Evolutionary conservation across 2,329 filamentous ascomycete species (phyloP).

Genomic region (Xylariaceae sp.): DNA sequence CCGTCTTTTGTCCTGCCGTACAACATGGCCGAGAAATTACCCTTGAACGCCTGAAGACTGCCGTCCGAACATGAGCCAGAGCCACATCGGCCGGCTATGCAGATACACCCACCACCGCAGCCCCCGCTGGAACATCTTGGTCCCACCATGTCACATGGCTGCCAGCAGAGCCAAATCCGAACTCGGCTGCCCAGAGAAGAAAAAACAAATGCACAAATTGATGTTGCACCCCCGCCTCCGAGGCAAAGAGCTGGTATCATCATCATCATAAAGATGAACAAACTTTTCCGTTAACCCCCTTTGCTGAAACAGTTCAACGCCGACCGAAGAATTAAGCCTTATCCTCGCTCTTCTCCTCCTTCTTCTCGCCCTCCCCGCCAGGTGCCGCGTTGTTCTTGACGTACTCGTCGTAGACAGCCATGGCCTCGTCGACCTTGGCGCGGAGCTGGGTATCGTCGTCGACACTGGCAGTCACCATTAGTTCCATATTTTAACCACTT

Average conservation of each 20-base stretch:
- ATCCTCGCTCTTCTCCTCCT: slow-evolving; percentile 42
- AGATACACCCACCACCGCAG: slow-evolving; percentile 20
- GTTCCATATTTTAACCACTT: background rate
- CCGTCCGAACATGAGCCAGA: slow-evolving; percentile 29
- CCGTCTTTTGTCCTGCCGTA: slow-evolving; percentile 31
- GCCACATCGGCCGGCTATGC: too few relatives aligned
- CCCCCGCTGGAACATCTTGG: slow-evolving; percentile 20
- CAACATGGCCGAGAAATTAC: slow-evolving; percentile 29
- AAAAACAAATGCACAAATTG: slow-evolving; percentile 30
- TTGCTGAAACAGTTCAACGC: slow-evolving; percentile 20
- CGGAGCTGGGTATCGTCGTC: slow-evolving; percentile 86
- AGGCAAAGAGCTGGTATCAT: slow-evolving; percentile 23
- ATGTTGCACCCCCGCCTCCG: slow-evolving; percentile 23
- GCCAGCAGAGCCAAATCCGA: slow-evolving; percentile 14
- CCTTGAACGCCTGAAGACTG: slow-evolving; percentile 33
- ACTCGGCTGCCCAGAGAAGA: slow-evolving; percentile 15
- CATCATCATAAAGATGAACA: slow-evolving; percentile 13
- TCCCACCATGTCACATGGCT: slow-evolving; percentile 16
- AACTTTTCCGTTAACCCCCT: slow-evolving; percentile 34
- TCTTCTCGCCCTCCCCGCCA: slow-evolving; percentile 31
- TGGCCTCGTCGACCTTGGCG: slow-evolving; percentile 94
- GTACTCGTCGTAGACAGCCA: slow-evolving; percentile 97
- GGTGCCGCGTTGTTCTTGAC: slow-evolving; percentile 74
- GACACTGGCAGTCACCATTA: slow-evolving; percentile 56
- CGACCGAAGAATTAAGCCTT: slow-evolving; percentile 47